Conservation (phyloP, 139 green algal genomes). For the Coelastrella sp. region DNA sequence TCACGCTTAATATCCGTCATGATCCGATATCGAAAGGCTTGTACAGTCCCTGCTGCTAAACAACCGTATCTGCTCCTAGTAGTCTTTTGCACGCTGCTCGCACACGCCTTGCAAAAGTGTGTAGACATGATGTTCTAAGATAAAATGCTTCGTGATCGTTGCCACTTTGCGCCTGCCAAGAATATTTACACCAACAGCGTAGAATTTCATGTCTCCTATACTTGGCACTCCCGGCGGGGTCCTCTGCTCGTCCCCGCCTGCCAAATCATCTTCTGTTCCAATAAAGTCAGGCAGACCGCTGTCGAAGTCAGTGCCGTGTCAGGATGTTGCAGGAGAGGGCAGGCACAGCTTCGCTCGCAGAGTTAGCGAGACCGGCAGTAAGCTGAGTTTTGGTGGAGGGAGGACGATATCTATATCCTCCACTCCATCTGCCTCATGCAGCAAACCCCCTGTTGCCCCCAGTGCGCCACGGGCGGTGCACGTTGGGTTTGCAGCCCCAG, state of each 20-base stretch:
- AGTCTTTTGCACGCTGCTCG: background rate
- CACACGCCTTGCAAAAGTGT: background rate
- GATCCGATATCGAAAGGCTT: too few relatives aligned
- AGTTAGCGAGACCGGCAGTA: slow-evolving; percentile 15
- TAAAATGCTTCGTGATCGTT: background rate
- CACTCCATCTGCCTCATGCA: background rate
- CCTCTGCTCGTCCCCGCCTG: slow-evolving; percentile 3
- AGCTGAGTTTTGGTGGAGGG: background rate
- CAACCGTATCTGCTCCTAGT: background rate
- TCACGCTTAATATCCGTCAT: too few relatives aligned
- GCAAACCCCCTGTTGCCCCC: slow-evolving; percentile 8
- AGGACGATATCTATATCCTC: background rate
- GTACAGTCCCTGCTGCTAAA: background rate
- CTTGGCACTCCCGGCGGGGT: background rate
- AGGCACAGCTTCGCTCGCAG: slow-evolving; percentile 11
- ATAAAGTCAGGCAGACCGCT: background rate
- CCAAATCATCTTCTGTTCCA: slow-evolving; percentile 1
- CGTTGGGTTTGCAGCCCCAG: slow-evolving; percentile 15
- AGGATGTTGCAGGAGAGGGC: background rate
- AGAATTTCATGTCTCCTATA: background rate
- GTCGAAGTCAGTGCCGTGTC: background rate
- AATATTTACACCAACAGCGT: background rate
- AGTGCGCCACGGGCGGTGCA: background rate
- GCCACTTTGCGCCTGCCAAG: background rate
- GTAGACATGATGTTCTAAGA: background rate